Conservation (phyloP, 768 basidiomycete species). For the Clitopilus passeckerianus region DNA sequence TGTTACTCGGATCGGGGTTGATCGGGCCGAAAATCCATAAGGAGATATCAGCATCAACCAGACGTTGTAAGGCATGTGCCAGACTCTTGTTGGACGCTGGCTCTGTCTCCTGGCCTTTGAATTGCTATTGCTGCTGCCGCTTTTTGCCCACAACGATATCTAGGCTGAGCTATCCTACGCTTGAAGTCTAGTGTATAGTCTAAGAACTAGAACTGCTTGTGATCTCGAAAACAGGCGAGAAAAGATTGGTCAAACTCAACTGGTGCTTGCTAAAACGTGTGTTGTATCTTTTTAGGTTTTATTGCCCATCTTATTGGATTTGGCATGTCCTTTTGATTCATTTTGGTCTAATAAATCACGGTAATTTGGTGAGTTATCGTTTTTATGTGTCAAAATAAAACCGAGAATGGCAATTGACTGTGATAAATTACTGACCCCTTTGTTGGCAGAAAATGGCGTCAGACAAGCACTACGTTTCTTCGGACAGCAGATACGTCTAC, state of each 20-base stretch:
- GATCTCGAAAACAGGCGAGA: neutral
- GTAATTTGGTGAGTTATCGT: too few species aligned
- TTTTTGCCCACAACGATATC: neutral
- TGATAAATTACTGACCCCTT: neutral
- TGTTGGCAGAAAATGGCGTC: neutral
- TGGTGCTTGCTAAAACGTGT: neutral
- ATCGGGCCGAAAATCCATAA: neutral
- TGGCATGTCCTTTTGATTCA: neutral
- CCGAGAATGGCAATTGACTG: too few species aligned
- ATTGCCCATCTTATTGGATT: neutral
- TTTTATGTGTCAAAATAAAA: too few species aligned
- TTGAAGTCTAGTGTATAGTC: neutral
- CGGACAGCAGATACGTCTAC: neutral
- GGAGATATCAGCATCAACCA: neutral
- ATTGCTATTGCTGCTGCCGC: neutral
- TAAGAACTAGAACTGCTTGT: neutral
- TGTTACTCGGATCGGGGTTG: neutral
- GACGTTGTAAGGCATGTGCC: neutral
- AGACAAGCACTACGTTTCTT: neutral
- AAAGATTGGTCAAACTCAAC: neutral
- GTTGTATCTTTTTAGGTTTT: neutral
- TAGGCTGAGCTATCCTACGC: neutral
- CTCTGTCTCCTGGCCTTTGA: neutral
- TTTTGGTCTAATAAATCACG: neutral
- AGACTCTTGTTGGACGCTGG: neutral